Evolutionary conservation across 2,329 filamentous ascomycete genomes (phyloP).

Genomic region (Cladosporium sp.): DNA sequence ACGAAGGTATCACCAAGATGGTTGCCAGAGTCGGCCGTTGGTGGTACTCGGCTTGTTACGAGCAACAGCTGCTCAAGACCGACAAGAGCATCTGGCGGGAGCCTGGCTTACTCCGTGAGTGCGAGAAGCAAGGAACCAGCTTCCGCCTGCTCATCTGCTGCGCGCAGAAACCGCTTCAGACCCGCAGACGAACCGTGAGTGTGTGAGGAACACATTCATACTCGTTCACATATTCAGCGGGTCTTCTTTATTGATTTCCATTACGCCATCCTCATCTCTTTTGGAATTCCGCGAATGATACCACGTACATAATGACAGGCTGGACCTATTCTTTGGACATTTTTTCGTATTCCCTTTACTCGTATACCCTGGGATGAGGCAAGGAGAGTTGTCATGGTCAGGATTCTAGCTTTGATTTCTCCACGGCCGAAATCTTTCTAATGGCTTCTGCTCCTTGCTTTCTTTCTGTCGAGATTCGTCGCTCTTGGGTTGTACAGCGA

Average conservation of each 20-base stretch:
- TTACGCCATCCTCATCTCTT: not conserved
- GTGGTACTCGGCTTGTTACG: slow-evolving; percentile 96
- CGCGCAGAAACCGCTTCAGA: slow-evolving; percentile 66
- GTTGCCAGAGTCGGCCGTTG: slow-evolving; percentile 87
- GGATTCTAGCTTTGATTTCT: not conserved
- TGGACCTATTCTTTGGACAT: not conserved
- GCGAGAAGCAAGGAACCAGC: slow-evolving; percentile 78
- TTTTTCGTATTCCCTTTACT: not conserved
- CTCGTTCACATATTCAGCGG: no score
- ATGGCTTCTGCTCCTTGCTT: not conserved
- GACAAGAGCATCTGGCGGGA: slow-evolving; percentile 74
- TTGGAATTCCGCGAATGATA: not conserved
- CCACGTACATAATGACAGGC: slow-evolving; percentile 3
- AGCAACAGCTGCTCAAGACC: slow-evolving; percentile 47
- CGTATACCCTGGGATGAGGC: not conserved
- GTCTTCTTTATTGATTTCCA: not conserved
- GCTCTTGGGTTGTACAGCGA: not conserved
- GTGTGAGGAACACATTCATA: slow-evolving; percentile 33
- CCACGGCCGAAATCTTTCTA: not conserved
- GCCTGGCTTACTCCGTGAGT: slow-evolving; percentile 70
- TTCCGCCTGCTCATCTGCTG: slow-evolving; percentile 90
- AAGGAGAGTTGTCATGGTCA: no score
- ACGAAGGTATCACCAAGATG: slow-evolving; percentile 86
- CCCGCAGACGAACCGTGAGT: slow-evolving; percentile 45
- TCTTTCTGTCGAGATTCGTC: not conserved